Base-by-base conservation (phyloP, 257 asterid genomes). In the Nicotiana noctiflora region DNA sequence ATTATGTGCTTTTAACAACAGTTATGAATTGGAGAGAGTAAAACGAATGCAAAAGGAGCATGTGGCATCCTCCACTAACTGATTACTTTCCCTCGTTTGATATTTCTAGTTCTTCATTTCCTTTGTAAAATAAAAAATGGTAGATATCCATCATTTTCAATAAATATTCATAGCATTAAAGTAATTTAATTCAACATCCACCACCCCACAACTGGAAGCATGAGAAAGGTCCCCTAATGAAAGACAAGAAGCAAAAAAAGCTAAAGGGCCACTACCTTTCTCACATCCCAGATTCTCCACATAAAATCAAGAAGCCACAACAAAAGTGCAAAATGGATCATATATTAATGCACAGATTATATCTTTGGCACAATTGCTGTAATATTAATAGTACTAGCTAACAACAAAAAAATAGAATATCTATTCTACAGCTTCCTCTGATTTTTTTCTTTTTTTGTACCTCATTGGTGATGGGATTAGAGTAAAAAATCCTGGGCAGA, bases 201-300 rank as follows among this genome's bases (percentile, higher is more conserved):
- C 77, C 77, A 44, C 59, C 34, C 19, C 57, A 70, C 78, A 23
- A 23, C 40, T 23, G 5, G 1, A 49, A 72, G 23, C 40, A 34
- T 34, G 40, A 34, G 40, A 34, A 34, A 32, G 59, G 59, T 4
- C 6, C n/a, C 57, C 2, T 10, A 19, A 19, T 40, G 34, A 68
- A 68, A 68, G 56, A 68, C 11, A 10, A 10, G 11, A 37, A 53
- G 12, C 15, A 25, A 8, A 25, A 67, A 19, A 72, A 21, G 77
- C 6, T n/a, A 19, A 68, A 21, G 19, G 44, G 77, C 1, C 40
- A 46, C 78, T 72, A 46, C 32, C 34, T 70, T 27, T 27, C 21
- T 44, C 77, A 72, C 61, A 40, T 44, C 46, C 15, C 37, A 72
- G 61, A 46, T 72, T 72, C 78, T 72, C 61, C 78, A 72, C 61